Evolutionary conservation across 2,329 filamentous ascomycete genomes (phyloP).

Genomic region (Ascochyta viciae-villosae): DNA sequence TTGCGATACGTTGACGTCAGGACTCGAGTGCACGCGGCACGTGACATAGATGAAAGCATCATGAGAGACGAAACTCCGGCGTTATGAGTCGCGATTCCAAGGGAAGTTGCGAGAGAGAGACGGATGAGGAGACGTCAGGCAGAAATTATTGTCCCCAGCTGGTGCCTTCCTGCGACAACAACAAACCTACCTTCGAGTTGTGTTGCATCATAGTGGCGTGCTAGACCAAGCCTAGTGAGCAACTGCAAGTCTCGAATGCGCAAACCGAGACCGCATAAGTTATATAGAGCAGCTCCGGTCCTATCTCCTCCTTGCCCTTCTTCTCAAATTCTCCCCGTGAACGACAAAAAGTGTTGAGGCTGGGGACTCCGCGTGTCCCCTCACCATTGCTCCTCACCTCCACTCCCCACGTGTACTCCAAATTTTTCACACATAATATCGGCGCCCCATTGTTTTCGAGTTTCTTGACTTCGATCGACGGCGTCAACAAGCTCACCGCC

Average conservation of each 20-base stretch:
- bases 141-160: background rate
- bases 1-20: slow-evolving; percentile 7
- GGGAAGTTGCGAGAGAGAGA: background rate
- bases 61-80: background rate
- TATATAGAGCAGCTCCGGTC: slow-evolving; percentile 1
- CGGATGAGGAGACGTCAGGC: background rate
- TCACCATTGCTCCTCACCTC: slow-evolving; percentile 10
- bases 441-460: slow-evolving; percentile 13
- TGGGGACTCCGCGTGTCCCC: slow-evolving; percentile 17
- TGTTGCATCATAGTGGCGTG: slow-evolving; percentile 2
- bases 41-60: slow-evolving; percentile 5
- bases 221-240: slow-evolving; percentile 7
- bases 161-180: background rate
- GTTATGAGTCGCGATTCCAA: background rate
- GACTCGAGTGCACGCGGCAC: background rate
- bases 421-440: slow-evolving; percentile 1
- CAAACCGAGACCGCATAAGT: background rate
- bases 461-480: slow-evolving; percentile 13
- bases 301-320: background rate
- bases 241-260: slow-evolving; percentile 1
- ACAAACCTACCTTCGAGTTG: background rate
- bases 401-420: slow-evolving; percentile 16
- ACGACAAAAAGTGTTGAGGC: slow-evolving; percentile 13
- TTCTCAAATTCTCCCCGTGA: slow-evolving; percentile 2
- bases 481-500: slow-evolving; percentile 6